phyloP scores from a whole-genome alignment of 2,329 filamentous ascomycete species.

The Clathrospora elynae region DNA sequence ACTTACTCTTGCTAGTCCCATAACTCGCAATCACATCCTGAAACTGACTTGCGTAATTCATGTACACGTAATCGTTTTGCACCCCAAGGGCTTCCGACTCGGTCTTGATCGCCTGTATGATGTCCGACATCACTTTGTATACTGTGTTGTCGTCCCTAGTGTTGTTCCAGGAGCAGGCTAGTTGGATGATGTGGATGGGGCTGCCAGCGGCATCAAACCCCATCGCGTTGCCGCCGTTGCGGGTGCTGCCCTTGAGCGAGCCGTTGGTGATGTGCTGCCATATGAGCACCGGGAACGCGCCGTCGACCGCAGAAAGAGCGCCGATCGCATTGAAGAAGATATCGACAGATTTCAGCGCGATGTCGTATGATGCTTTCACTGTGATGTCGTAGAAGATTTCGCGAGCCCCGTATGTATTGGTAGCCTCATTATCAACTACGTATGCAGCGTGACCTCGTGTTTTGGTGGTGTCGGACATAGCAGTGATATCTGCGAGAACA shows the following conservation, averaged over 20 bases:
- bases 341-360: conserved; percentile 16
- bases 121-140: conserved; percentile 12
- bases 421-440: conserved; percentile 5
- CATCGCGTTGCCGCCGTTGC: conserved; percentile 25
- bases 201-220: conserved; percentile 22
- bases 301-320: conserved; percentile 6
- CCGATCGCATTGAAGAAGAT: conserved; percentile 15
- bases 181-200: conserved; percentile 25
- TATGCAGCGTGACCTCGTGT: conserved; percentile 5
- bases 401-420: conserved; percentile 5
- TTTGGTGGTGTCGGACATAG: not conserved
- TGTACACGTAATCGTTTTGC: conserved; percentile 48
- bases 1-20: conserved; percentile 37
- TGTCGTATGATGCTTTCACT: conserved; percentile 14
- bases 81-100: conserved; percentile 13
- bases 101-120: conserved; percentile 16
- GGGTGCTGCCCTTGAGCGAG: conserved; percentile 27
- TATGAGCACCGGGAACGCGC: conserved; percentile 13
- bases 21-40: conserved; percentile 53
- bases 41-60: conserved; percentile 55
- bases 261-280: conserved; percentile 26
- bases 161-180: conserved; percentile 24
- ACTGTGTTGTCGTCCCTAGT: conserved; percentile 23
- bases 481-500: too few relatives aligned
- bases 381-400: conserved; percentile 21